Conservation (phyloP, 176 grass and related monocot species). For the Bonia amplexicaulis region DNA sequence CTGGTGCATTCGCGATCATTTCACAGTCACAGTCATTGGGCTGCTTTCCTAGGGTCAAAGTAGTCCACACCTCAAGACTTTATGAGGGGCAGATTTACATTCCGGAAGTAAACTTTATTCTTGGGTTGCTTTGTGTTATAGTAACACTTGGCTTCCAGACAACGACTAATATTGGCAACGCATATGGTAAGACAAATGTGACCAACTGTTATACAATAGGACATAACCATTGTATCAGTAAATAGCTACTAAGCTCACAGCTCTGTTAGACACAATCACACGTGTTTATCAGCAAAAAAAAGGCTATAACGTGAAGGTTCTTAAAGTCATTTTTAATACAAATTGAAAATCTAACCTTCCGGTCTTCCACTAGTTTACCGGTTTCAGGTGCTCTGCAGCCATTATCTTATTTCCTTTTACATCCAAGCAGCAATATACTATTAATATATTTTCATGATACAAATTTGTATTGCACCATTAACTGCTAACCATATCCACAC, state of each 20-base stretch:
- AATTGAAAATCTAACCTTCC: background rate
- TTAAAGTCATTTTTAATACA: background rate
- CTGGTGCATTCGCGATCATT: conserved; percentile 49
- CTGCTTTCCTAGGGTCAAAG: conserved; percentile 54
- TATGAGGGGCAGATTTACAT: conserved; percentile 58
- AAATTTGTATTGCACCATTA: background rate
- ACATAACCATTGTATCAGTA: background rate
- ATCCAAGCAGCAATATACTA: background rate
- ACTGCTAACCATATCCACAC: background rate
- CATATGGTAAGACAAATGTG: conserved; percentile 39
- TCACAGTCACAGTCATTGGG: conserved; percentile 42
- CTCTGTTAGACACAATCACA: background rate
- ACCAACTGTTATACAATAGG: background rate
- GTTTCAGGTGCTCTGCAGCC: background rate
- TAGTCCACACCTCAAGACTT: conserved; percentile 40
- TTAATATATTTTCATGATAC: background rate
- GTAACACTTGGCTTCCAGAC: conserved; percentile 33
- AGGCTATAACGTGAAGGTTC: background rate
- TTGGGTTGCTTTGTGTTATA: conserved; percentile 35
- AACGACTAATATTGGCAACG: conserved; percentile 48
- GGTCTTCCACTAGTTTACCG: background rate
- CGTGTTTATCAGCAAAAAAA: background rate
- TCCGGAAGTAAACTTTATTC: conserved; percentile 51
- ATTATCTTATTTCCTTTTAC: background rate
- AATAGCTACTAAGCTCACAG: background rate